A percentile compares a stretch with the other conserved stretches of the same genome.
Conservation (phyloP, 1,284 basidiomycete genomes). For the Tilletia walkeri region DNA sequence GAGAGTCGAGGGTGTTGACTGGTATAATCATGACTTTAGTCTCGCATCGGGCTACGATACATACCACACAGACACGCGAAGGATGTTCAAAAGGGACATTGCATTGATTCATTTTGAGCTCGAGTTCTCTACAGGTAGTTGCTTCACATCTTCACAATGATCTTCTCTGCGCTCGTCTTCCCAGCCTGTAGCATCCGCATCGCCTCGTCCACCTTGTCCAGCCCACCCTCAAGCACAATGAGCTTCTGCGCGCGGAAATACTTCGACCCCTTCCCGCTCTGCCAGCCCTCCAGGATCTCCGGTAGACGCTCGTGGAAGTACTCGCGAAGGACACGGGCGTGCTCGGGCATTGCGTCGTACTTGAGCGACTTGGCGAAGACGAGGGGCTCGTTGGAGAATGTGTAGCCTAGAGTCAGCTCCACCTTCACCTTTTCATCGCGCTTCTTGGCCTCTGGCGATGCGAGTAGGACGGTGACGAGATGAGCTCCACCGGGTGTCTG, state of each 20-base stretch:
- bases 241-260: slow-evolving; percentile 11
- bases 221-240: slow-evolving; percentile 13
- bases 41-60: too few species aligned
- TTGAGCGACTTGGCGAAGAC: slow-evolving; percentile 30
- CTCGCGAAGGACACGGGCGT: slow-evolving; percentile 3
- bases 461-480: slow-evolving; percentile 11
- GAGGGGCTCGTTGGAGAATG: slow-evolving; percentile 5
- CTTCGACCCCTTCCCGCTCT: neutral
- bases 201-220: slow-evolving; percentile 9
- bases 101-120: too few species aligned
- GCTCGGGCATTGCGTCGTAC: slow-evolving; percentile 26
- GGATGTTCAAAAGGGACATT: too few species aligned
- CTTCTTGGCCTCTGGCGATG: slow-evolving; percentile 10
- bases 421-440: slow-evolving; percentile 15
- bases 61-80: too few species aligned
- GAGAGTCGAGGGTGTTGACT: too few species aligned
- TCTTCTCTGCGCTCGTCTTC: slow-evolving; percentile 13
- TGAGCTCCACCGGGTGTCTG: slow-evolving; percentile 14
- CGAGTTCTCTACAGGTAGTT: too few species aligned
- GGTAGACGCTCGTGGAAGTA: slow-evolving; percentile 12
- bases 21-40: too few species aligned
- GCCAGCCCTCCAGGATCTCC: slow-evolving; percentile 1
- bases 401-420: slow-evolving; percentile 14
- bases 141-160: slow-evolving; percentile 3
- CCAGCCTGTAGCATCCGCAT: slow-evolving; percentile 9